These are phyloP conservation scores for Thalassiosira exigua DNA, from an alignment of 352 stramenopile species.

Conservation along the genomic window DNA sequence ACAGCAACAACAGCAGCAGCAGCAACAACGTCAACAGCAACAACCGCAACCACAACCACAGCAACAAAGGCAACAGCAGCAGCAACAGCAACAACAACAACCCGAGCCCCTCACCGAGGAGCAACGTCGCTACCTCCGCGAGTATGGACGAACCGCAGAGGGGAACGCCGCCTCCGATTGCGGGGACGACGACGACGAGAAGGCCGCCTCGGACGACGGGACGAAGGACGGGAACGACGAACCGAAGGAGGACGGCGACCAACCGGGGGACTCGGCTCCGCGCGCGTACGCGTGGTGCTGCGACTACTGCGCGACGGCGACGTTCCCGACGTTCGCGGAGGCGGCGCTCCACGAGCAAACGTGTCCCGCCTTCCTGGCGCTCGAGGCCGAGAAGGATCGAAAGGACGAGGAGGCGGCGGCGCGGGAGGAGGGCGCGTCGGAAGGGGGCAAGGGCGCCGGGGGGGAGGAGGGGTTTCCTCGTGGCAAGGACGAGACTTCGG, in stretches of 20 bases:
- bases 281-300: constrained; percentile 25
- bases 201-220: too few relatives aligned
- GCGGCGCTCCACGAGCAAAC: constrained; percentile 27
- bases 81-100: not conserved
- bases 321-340: constrained; percentile 43
- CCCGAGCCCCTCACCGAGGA: constrained; percentile 21
- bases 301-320: constrained; percentile 42
- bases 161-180: not conserved
- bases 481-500: not conserved
- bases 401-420: not conserved
- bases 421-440: not conserved
- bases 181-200: not conserved
- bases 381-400: not conserved
- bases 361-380: too few relatives aligned
- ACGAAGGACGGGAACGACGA: constrained; percentile 3
- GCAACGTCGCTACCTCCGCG: constrained; percentile 18
- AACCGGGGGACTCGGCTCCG: not conserved
- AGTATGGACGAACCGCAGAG: constrained; percentile 17
- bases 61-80: not conserved
- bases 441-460: not conserved
- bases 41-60: not conserved
- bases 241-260: constrained; percentile 1
- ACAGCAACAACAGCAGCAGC: constrained; percentile 13
- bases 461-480: constrained; percentile 12
- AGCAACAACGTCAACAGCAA: not conserved